Base-by-base conservation (phyloP, 2,329 filamentous ascomycete species). In the Cladosporium sphaerospermum region DNA sequence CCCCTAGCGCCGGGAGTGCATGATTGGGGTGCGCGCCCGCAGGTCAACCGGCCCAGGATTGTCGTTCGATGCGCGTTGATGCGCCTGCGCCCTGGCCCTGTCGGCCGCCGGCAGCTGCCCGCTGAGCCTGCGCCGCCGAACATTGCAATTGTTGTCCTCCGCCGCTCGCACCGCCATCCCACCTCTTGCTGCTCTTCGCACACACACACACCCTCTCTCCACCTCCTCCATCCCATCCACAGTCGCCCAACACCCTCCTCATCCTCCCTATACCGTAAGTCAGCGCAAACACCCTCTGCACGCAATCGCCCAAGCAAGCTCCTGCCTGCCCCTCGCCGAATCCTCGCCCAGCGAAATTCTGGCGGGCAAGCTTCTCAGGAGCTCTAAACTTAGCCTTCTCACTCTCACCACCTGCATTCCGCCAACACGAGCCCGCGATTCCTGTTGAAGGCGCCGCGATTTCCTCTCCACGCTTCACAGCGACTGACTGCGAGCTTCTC, bases 341-440 rank as follows among this genome's bases (percentile, higher is more conserved):
- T 14, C 36, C 23, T 28, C 23, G 23, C 13, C 36, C 36, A 39
- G 39, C 53, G 49, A 53, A 53, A 42, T 57, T 55, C 53, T 57
- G 55, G 45, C 53, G 40, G 31, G 31, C 31, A 39, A 49, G 37
- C 46, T 49, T 46, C 55, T 54, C 52, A 42, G 23, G 44, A 54
- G 53, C 53, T 55, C 55, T 43, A 55, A 53, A 56, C 28, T 55
- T 53, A 49, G 54, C 47, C 46, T 28, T 40, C 54, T 31, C 31
- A 23, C 31, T 43, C 40, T 56, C 54, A 56, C 44, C 54, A 43
- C 46, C 45, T 53, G 28, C 44, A 34, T 9, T 42, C 40, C 23
- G 8, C 13, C 33, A 40, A 14, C 34, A 6, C 9, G 18, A 13
- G n/a, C 9, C 45, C 39, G 43, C 51, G 43, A 43, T 10, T 28